Evolutionary conservation across 305 asterid genomes (phyloP).

Genomic region (Coffea humblotiana): DNA sequence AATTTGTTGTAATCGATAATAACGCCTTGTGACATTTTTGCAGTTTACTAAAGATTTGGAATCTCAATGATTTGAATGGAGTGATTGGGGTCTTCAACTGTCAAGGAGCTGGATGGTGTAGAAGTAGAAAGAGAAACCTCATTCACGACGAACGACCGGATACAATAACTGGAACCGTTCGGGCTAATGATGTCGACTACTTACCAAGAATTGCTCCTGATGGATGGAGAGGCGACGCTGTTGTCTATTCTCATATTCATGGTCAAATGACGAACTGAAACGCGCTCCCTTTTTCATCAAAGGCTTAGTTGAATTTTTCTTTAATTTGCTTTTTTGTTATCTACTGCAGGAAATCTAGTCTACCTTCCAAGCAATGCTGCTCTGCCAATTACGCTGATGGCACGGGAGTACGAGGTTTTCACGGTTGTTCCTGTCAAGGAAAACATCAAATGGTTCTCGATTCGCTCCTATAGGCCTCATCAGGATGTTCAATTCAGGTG

Average conservation of each 20-base stretch:
- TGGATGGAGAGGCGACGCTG: conserved; percentile 62
- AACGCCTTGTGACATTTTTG: background rate
- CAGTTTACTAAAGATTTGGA: conserved; percentile 91
- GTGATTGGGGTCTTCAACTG: conserved; percentile 82
- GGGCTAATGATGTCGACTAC: conserved; percentile 70
- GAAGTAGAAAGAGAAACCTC: conserved; percentile 63
- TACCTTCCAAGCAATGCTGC: conserved; percentile 62
- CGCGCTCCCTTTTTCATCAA: background rate
- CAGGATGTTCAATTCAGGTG: conserved; percentile 87
- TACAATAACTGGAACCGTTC: conserved; percentile 58
- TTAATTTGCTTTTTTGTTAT: background rate
- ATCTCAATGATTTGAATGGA: conserved; percentile 69
- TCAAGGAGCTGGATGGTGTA: conserved; percentile 98
- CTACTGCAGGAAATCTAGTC: conserved; percentile 59
- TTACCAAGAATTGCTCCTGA: conserved; percentile 60
- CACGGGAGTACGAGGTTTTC: conserved; percentile 70
- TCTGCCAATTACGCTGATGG: conserved; percentile 62
- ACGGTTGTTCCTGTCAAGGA: conserved; percentile 62
- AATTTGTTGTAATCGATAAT: conserved; percentile 9
- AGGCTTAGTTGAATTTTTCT: background rate
- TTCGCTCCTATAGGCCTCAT: conserved; percentile 79
- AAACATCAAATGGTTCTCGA: conserved; percentile 39
- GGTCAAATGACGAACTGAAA: conserved; percentile 32
- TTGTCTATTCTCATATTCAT: conserved; percentile 62
- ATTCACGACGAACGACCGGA: conserved; percentile 73